Percentiles rank a stretch among this genome's conserved stretches.
Evolutionary conservation across 2,329 filamentous ascomycete genomes (phyloP).

Genomic region (Alternaria consortialis): DNA sequence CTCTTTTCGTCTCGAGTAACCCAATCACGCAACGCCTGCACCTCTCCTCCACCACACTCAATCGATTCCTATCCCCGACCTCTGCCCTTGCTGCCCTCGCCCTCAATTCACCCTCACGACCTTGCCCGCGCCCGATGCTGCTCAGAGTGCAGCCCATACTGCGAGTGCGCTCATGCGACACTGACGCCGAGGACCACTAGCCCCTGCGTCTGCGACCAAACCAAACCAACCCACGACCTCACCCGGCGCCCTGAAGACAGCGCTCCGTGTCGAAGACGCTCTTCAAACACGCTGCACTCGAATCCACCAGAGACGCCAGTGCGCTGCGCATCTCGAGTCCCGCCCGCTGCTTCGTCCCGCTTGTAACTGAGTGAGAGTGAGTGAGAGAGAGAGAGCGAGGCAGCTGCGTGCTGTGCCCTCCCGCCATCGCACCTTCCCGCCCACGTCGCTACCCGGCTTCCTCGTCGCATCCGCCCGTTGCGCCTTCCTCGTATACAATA

Average conservation of each 20-base stretch:
- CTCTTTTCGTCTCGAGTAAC: conserved; percentile 21
- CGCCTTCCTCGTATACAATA: conserved; percentile 19
- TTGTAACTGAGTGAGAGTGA: not conserved
- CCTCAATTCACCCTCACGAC: conserved; percentile 5
- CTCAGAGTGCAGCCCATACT: conserved; percentile 35
- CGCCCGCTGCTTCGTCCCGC: conserved; percentile 2
- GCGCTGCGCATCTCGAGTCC: conserved; percentile 4
- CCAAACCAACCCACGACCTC: not conserved
- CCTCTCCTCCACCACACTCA: conserved; percentile 16
- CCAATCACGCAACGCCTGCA: conserved; percentile 19
- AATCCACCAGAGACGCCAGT: not conserved
- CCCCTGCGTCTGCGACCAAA: conserved; percentile 24
- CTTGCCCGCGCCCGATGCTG: conserved; percentile 39
- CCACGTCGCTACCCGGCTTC: conserved; percentile 15
- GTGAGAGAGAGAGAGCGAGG: conserved; percentile 2
- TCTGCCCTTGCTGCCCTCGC: conserved; percentile 10
- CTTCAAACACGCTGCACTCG: conserved; percentile 4
- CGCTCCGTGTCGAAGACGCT: conserved; percentile 8
- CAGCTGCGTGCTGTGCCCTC: conserved; percentile 14
- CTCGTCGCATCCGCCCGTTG: conserved; percentile 16
- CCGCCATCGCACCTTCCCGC: conserved; percentile 20
- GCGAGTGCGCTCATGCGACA: conserved; percentile 47
- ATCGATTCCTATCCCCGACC: conserved; percentile 5
- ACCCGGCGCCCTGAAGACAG: not conserved
- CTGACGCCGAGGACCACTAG: conserved; percentile 34